Evolutionary conservation across 208 protist genomes (phyloP).

Genomic region (Leptomonas pyrrhocoris): DNA sequence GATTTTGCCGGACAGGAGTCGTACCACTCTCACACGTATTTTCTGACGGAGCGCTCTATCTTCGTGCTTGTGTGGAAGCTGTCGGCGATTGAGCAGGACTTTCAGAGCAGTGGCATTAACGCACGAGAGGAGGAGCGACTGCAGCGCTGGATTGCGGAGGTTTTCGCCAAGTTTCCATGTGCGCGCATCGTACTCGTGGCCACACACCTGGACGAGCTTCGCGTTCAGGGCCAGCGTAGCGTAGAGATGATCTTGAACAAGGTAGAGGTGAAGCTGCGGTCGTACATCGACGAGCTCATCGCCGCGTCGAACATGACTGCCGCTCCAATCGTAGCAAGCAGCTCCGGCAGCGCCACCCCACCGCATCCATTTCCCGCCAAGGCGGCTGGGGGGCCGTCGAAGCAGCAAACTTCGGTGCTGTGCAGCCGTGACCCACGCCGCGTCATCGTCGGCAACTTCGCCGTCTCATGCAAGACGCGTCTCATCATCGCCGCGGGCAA

Average conservation of each 20-base stretch:
- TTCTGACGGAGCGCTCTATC: constrained; percentile 85
- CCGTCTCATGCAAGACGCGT: constrained; percentile 87
- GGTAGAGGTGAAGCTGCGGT: constrained; percentile 70
- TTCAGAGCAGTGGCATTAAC: constrained; percentile 80
- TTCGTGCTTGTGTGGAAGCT: constrained; percentile 92
- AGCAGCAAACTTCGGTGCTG: neutral
- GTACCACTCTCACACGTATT: constrained; percentile 88
- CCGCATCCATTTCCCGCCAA: neutral
- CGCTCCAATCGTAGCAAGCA: constrained; percentile 5
- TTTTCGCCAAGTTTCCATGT: constrained; percentile 84
- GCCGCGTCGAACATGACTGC: constrained; percentile 26
- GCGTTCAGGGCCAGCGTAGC: constrained; percentile 74
- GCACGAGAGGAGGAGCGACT: constrained; percentile 80
- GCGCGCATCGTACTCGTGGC: constrained; percentile 81
- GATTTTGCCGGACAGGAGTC: constrained; percentile 90
- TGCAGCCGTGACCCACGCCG: constrained; percentile 28
- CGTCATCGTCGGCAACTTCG: constrained; percentile 83
- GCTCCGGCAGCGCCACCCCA: neutral
- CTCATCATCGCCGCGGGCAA: constrained; percentile 74
- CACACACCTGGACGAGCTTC: constrained; percentile 90
- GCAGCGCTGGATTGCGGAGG: constrained; percentile 85
- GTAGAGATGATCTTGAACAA: constrained; percentile 89
- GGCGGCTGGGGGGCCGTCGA: neutral
- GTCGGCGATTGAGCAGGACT: constrained; percentile 86
- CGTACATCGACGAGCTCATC: constrained; percentile 66